A percentile compares a stretch with the other conserved stretches of the same genome.
These are phyloP conservation scores for Monascus ruber DNA, from an alignment of 2,329 filamentous ascomycete genomes.

Conservation along the genomic window DNA sequence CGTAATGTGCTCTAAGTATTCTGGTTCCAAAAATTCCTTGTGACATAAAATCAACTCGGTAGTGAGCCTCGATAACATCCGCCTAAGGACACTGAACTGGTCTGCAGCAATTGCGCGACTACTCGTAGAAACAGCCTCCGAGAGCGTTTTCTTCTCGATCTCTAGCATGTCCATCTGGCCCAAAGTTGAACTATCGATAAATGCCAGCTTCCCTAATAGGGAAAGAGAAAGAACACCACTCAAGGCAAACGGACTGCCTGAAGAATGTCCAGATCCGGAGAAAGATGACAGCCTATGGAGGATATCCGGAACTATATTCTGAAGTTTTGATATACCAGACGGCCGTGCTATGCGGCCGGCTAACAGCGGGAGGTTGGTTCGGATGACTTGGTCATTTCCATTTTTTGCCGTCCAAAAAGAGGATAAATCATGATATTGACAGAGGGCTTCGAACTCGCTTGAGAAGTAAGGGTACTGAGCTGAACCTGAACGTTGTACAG, in stretches of 20 bases:
- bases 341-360: constrained; percentile 26
- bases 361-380: constrained; percentile 23
- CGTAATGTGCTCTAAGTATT: constrained; percentile 14
- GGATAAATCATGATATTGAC: constrained; percentile 33
- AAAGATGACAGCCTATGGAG: constrained; percentile 27
- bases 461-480: constrained; percentile 32
- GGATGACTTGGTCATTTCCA: constrained; percentile 9
- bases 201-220: constrained; percentile 46
- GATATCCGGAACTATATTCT: constrained; percentile 21
- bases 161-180: constrained; percentile 53
- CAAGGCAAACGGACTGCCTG: constrained; percentile 33
- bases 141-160: constrained; percentile 51
- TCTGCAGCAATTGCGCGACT: constrained; percentile 41
- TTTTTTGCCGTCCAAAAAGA: constrained; percentile 6
- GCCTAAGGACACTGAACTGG: constrained; percentile 39
- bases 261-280: constrained; percentile 18
- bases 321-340: constrained; percentile 20
- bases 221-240: constrained; percentile 39
- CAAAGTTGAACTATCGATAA: constrained; percentile 43
- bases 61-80: constrained; percentile 32
- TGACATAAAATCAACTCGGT: constrained; percentile 25
- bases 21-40: constrained; percentile 20
- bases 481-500: constrained; percentile 18
- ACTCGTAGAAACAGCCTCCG: constrained; percentile 42
- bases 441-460: constrained; percentile 36